Evolutionary conservation across 805 yeast genomes (phyloP), one percentile per base, ranked within the genome.

Genomic region (Hanseniaspora jakobsenii): DNA sequence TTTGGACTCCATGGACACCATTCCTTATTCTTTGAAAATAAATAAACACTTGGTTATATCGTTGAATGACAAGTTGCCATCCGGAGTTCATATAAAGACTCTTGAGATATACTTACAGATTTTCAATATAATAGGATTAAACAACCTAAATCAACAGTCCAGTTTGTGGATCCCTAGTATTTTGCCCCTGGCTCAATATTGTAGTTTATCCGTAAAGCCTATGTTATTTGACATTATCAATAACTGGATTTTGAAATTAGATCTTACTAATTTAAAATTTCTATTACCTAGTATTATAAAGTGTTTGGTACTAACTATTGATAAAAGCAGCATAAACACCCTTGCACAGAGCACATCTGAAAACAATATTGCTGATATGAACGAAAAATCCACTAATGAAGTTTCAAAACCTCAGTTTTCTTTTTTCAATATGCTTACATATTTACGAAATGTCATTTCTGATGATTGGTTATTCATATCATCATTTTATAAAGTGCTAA

Each of bases 11-110:
- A 4, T 34, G 9, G 28, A 32, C 34, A 74, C 75, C 71, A 67
- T 89, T 10, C 97, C 95, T 0, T 69, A 66, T 36, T 73, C 78
- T 2, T 64, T 72, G 12, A 72, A 73, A 38, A 77, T 91, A 1
- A 75, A 94, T 27, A 73, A 73, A 48, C 68, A 80, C 32, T 66
- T 91, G 40, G 75, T 95, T 0, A 74, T 79, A 32, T 91, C 97
- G 49, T 64, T 89, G 23, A 76, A 86, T 2, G 78, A 93, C 1
- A 70, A 70, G 40, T 67, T 91, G 9, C 98, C 99, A 0, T 82
- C 94, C 38, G 98, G 99, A 7, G 99, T 91, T 0, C 98, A 91
- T 58, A 81, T 81, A 52, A 91, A 85, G 56, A 72, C 95, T 0
- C 62, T 91, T 32, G 84, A 78, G 47, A 74, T 87, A 1, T 91